Evolutionary conservation across 345 rosid species (phyloP).

Genomic region (Pistacia integerrima): DNA sequence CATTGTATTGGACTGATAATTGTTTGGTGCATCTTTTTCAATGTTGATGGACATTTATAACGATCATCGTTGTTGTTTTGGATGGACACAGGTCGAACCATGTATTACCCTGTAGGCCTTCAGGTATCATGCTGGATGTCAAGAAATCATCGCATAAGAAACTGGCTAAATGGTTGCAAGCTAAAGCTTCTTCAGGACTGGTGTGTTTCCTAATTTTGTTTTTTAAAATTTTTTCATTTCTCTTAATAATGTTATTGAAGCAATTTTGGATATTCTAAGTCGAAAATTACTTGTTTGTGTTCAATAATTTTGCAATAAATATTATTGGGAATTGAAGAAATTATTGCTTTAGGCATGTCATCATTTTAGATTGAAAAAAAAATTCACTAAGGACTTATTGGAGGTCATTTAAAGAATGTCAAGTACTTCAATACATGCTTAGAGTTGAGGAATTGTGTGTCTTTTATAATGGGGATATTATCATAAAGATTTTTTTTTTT

Average conservation of each 20-base stretch:
- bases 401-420: no score
- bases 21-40: conserved; percentile 1
- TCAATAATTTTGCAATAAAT: background rate
- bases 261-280: background rate
- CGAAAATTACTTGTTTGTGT: background rate
- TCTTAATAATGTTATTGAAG: background rate
- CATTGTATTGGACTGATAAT: background rate
- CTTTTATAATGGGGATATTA: no score
- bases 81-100: conserved; percentile 76
- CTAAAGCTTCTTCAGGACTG: conserved; percentile 79
- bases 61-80: background rate
- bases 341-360: no score
- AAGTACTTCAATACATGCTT: no score
- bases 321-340: no score
- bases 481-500: no score
- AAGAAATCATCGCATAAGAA: conserved; percentile 96
- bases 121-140: conserved; percentile 76
- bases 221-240: background rate
- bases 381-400: no score
- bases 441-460: no score
- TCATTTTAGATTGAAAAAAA: no score
- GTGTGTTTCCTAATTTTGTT: conserved; percentile 37
- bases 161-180: conserved; percentile 91
- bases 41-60: background rate
- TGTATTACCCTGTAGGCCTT: conserved; percentile 85